These are phyloP conservation scores for Tetrapisispora nanseiensis DNA, from an alignment of 805 yeast species.

Conservation along the genomic window DNA sequence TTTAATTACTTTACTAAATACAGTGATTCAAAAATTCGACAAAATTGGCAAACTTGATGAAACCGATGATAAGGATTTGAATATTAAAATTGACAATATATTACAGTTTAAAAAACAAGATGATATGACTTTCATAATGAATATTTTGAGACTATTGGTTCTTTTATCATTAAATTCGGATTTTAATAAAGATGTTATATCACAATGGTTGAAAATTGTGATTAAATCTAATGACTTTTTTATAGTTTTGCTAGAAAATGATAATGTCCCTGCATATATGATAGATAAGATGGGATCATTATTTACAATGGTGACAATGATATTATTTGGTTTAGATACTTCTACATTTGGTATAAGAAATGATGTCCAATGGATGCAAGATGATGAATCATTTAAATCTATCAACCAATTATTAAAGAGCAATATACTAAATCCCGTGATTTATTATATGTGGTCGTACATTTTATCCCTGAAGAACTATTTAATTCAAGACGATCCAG, in stretches of 20 bases:
- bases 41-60: neutral
- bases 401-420: constrained; percentile 32
- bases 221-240: constrained; percentile 19
- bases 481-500: constrained; percentile 34
- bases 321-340: constrained; percentile 48
- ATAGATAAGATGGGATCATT: constrained; percentile 34
- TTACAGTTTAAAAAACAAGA: constrained; percentile 18
- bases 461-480: constrained; percentile 42
- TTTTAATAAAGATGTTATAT: constrained; percentile 27
- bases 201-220: constrained; percentile 50
- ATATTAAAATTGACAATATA: constrained; percentile 6
- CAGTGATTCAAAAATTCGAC: neutral
- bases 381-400: constrained; percentile 30
- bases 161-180: constrained; percentile 33
- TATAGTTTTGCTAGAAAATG: constrained; percentile 6
- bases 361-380: constrained; percentile 33
- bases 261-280: constrained; percentile 4
- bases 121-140: constrained; percentile 30
- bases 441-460: constrained; percentile 60
- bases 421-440: constrained; percentile 33
- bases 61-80: neutral
- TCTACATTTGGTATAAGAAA: constrained; percentile 35
- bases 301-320: constrained; percentile 39
- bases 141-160: constrained; percentile 32
- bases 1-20: neutral